Evolutionary conservation across 306 rosid species (phyloP).

Genomic region (Vigna radiata): DNA sequence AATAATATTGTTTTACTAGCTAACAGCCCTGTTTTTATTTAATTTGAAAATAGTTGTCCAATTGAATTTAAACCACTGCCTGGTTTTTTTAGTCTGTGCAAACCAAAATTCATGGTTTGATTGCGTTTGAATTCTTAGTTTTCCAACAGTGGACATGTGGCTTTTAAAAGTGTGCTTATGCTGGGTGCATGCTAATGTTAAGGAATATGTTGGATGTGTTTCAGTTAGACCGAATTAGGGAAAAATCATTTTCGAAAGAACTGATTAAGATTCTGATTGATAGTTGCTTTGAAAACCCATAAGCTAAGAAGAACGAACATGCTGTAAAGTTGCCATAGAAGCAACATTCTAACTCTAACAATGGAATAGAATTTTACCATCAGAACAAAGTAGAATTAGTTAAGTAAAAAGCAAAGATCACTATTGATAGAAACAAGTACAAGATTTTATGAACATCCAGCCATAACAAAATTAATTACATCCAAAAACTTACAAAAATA

Average conservation of each 20-base stretch:
- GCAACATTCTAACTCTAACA: background rate
- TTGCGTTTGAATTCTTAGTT: background rate
- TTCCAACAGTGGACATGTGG: background rate
- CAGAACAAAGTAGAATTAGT: conserved; percentile 11
- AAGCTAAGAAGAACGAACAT: conserved; percentile 3
- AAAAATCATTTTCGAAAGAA: background rate
- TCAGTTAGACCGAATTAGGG: background rate
- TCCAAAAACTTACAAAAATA: conserved; percentile 1
- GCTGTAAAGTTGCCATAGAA: background rate
- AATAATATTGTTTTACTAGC: background rate
- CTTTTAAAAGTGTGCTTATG: background rate
- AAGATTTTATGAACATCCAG: background rate
- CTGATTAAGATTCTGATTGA: background rate
- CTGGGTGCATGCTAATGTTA: background rate
- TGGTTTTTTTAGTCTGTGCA: background rate
- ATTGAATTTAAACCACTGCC: background rate
- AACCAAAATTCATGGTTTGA: background rate
- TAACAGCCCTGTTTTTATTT: background rate
- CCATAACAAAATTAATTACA: conserved; percentile 14
- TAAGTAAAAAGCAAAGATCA: conserved; percentile 5
- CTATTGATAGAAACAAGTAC: background rate
- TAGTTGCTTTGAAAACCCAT: background rate
- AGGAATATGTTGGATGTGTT: conserved; percentile 7
- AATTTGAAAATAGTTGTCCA: background rate
- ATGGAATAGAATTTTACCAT: background rate